phyloP scores from a whole-genome alignment of 1,284 basidiomycete genomes.

The Ustanciosporium gigantosporum region DNA sequence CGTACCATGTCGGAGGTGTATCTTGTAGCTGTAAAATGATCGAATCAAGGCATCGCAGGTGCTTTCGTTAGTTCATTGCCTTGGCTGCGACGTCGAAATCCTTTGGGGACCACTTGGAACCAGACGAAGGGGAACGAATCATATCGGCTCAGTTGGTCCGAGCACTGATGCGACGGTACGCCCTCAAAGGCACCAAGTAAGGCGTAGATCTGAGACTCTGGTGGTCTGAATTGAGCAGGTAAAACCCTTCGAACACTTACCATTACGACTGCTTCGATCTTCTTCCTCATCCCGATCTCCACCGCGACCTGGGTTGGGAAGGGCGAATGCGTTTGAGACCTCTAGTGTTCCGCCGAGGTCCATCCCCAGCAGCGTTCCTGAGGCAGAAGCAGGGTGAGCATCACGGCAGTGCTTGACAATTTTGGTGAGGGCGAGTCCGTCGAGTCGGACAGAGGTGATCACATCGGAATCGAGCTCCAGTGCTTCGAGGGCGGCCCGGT shows the following conservation, averaged over 20 bases:
- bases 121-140: too few species aligned
- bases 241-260: too few species aligned
- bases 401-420: constrained; percentile 60
- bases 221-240: too few species aligned
- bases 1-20: constrained; percentile 85
- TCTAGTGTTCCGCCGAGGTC: constrained; percentile 57
- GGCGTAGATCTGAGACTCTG: too few species aligned
- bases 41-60: background rate
- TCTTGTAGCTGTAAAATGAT: constrained; percentile 45
- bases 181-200: too few species aligned
- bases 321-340: constrained; percentile 56
- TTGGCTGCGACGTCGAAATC: too few species aligned
- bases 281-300: constrained; percentile 52
- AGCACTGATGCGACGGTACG: too few species aligned
- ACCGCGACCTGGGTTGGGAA: constrained; percentile 45
- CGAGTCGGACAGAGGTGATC: constrained; percentile 55
- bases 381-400: constrained; percentile 54
- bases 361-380: constrained; percentile 57
- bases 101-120: too few species aligned
- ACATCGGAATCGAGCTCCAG: constrained; percentile 53
- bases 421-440: constrained; percentile 59
- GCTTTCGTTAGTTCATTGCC: too few species aligned
- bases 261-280: constrained; percentile 48
- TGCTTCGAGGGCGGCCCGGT: constrained; percentile 43
- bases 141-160: too few species aligned